Evolutionary conservation across 1,284 basidiomycete genomes (phyloP), one percentile per base, ranked within the genome.

Genomic region (Prillingera fragicola): DNA sequence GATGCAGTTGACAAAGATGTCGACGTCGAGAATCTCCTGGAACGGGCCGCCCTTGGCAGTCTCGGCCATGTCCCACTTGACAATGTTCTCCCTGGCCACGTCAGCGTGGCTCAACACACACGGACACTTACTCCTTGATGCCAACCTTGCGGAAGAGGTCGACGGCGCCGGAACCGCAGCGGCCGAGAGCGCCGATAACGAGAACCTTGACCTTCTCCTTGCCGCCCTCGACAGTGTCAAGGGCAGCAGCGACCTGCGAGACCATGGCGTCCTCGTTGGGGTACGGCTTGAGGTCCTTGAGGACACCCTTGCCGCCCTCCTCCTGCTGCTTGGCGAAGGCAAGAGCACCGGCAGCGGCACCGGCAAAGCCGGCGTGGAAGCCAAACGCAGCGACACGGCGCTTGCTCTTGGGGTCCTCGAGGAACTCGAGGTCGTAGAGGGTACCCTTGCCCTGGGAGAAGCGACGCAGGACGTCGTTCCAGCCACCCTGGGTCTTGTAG

Each of bases 1-100:
- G 72, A 99, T 99, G 80, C 95, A 98, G 77, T 99, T 99, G 78
- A 99, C 83, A 64, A 99, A 97, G 65, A 99, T 83, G 74, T 99
- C 95, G 53, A 91, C 94, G 57, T 94, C 89, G 33, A 98, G 78
- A 54, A 99, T 89, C 73, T 97, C 92, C 51, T 82, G 74, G 78
- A 97, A 99, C 0, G 95, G 95, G 1, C 95, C 95, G 40, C 92
- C 90, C 75, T 94, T 95, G 61, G 85, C 86, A 7, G 95, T 99
- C 76, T 99, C 95, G 17, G 78, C 83, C 77, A 98, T 78, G 72
- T 98, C 95, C 95, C 95, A 99, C 77, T 96, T 92, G 72, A 90
- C 42, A 60, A 99, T 96, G 69, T 98, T 84, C 45, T 91, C 83
- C 60, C 89, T 94, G 60, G 29, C 14, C 2, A 5, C 40, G 38